Evolutionary conservation across 1,284 basidiomycete species (phyloP).

Genomic region (Cutaneotrichosporon cavernicola): DNA sequence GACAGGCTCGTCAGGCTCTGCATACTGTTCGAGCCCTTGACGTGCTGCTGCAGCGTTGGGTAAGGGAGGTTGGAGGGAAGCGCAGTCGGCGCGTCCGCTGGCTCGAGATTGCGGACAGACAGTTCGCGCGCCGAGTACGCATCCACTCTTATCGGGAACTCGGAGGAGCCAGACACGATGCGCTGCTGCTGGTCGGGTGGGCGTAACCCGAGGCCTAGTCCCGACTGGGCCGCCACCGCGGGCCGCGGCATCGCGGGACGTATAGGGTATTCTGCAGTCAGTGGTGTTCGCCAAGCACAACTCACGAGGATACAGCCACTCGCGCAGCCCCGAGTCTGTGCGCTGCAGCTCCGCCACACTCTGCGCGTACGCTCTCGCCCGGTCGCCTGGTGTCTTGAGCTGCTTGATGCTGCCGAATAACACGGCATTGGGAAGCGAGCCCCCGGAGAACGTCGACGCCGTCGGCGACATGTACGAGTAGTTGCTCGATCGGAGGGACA

Average conservation of each 20-base stretch:
- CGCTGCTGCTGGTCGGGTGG: constrained; percentile 24
- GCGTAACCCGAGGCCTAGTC: constrained; percentile 12
- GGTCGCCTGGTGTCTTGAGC: constrained; percentile 65
- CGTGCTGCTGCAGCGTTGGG: constrained; percentile 57
- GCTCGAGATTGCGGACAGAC: constrained; percentile 42
- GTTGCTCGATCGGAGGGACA: constrained; percentile 30
- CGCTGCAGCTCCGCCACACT: constrained; percentile 79
- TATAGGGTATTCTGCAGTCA: constrained; percentile 14
- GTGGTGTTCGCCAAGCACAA: not conserved
- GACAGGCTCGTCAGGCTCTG: constrained; percentile 34
- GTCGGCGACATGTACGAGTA: constrained; percentile 34
- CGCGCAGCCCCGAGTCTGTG: constrained; percentile 72
- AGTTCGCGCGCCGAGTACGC: constrained; percentile 49
- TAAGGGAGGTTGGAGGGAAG: constrained; percentile 69
- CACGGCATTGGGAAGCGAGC: constrained; percentile 68
- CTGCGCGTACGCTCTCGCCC: constrained; percentile 71
- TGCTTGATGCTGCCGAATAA: constrained; percentile 66
- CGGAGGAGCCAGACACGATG: constrained; percentile 45
- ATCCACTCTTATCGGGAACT: constrained; percentile 51
- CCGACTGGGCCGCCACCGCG: constrained; percentile 8
- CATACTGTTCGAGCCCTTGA: constrained; percentile 28
- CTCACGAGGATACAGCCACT: constrained; percentile 71
- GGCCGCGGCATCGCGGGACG: not conserved
- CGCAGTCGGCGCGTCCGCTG: constrained; percentile 41
- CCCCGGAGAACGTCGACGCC: constrained; percentile 39